Evolutionary conservation across 768 basidiomycete genomes (phyloP).

Genomic region (Symmetrospora coprosmae): DNA sequence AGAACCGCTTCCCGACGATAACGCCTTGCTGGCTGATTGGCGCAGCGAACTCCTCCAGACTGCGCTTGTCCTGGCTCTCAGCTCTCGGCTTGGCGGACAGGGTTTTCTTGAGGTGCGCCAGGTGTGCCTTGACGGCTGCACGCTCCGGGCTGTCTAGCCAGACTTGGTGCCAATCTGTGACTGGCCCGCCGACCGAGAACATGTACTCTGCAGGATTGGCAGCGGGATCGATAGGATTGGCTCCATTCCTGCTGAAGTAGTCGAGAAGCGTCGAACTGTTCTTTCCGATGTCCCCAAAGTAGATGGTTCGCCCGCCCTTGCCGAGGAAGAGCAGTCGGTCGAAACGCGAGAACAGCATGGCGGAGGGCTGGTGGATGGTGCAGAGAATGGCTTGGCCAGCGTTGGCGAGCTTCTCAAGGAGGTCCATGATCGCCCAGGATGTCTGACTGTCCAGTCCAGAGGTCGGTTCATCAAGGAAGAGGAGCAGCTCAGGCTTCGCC

Average conservation of each 20-base stretch:
- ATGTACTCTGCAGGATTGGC: conserved; percentile 65
- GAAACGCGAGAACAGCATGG: conserved; percentile 34
- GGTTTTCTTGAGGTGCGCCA: conserved; percentile 48
- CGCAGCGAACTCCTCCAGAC: background rate
- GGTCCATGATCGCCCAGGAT: conserved; percentile 40
- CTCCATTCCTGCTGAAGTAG: conserved; percentile 62
- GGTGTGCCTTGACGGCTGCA: conserved; percentile 39
- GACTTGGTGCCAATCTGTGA: conserved; percentile 81
- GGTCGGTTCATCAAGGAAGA: conserved; percentile 79
- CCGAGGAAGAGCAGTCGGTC: conserved; percentile 54
- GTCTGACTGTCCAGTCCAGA: conserved; percentile 39
- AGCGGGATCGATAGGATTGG: conserved; percentile 46
- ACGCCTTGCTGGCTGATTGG: background rate
- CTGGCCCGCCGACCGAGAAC: conserved; percentile 48
- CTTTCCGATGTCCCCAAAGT: conserved; percentile 51
- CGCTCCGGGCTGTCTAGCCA: conserved; percentile 65
- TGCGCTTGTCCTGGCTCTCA: conserved; percentile 22
- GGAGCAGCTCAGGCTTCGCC: conserved; percentile 62
- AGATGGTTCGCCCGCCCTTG: conserved; percentile 60
- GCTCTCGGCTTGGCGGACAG: conserved; percentile 37
- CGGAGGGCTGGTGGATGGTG: conserved; percentile 46
- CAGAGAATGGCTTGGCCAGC: conserved; percentile 79
- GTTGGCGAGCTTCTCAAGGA: conserved; percentile 59
- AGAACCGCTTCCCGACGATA: conserved; percentile 30
- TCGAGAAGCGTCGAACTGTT: conserved; percentile 49